Evolutionary conservation across 1,284 basidiomycete species (phyloP).

Genomic region (Volvariella surrecta): DNA sequence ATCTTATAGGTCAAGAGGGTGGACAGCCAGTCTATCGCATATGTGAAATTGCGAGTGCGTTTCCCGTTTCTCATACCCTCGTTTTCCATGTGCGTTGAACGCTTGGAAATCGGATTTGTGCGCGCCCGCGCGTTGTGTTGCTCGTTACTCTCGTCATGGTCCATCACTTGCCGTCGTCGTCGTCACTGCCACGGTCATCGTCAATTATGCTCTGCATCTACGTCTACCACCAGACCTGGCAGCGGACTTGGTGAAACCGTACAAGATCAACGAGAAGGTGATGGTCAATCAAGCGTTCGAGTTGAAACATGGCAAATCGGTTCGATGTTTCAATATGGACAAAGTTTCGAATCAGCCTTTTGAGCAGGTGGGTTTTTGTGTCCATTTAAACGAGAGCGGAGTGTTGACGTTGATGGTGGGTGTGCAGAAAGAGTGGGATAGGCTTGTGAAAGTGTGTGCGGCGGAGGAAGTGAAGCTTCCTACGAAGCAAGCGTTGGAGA

Average conservation of each 20-base stretch:
- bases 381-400: conserved; percentile 2
- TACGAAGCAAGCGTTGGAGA: conserved; percentile 53
- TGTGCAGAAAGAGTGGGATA: conserved; percentile 65
- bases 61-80: conserved; percentile 3
- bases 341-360: conserved; percentile 72
- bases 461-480: conserved; percentile 59
- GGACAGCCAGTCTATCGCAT: conserved; percentile 70
- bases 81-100: conserved; percentile 1
- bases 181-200: too few relatives aligned
- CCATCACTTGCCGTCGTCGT: too few relatives aligned
- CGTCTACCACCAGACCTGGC: conserved; percentile 32
- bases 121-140: too few relatives aligned
- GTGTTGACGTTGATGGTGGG: conserved; percentile 7
- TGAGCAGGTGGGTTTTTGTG: conserved; percentile 39
- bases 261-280: conserved; percentile 60
- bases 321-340: conserved; percentile 61
- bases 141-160: too few relatives aligned
- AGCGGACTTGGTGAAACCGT: conserved; percentile 50
- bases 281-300: conserved; percentile 60
- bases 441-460: conserved; percentile 40
- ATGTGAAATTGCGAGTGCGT: conserved; percentile 70
- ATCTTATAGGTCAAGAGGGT: conserved; percentile 53
- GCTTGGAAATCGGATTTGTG: too few relatives aligned
- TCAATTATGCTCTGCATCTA: neutral
- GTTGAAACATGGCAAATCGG: conserved; percentile 62